Evolutionary conservation across 2,329 filamentous ascomycete genomes (phyloP).

Genomic region (Monosporascus sp.): DNA sequence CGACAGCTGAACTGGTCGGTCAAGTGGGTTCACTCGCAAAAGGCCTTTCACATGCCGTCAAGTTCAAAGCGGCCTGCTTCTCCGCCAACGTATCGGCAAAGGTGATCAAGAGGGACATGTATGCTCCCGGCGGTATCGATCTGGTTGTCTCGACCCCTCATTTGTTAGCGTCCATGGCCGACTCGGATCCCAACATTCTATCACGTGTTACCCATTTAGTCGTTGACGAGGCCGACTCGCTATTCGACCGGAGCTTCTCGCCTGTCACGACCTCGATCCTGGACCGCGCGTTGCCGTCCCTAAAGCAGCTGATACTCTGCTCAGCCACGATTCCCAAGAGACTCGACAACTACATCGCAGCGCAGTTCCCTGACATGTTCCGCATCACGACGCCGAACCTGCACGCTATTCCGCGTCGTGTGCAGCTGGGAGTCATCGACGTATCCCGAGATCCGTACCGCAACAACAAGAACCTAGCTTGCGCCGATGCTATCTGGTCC

Average conservation of each 20-base stretch:
- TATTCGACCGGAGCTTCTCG: constrained; percentile 89
- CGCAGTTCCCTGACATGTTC: constrained; percentile 74
- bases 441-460: constrained; percentile 88
- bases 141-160: constrained; percentile 85
- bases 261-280: constrained; percentile 78
- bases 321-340: constrained; percentile 92
- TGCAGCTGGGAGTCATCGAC: constrained; percentile 90
- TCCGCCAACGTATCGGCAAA: constrained; percentile 71
- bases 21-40: constrained; percentile 83
- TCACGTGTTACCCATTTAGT: constrained; percentile 87
- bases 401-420: constrained; percentile 89
- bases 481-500: constrained; percentile 90
- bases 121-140: constrained; percentile 76
- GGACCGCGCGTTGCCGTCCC: constrained; percentile 71
- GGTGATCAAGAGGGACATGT: constrained; percentile 80
- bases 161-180: constrained; percentile 79
- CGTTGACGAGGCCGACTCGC: constrained; percentile 91
- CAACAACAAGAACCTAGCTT: constrained; percentile 88
- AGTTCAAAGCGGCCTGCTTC: constrained; percentile 79
- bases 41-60: constrained; percentile 74
- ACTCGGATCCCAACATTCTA: constrained; percentile 85
- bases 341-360: constrained; percentile 78
- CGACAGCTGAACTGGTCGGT: constrained; percentile 83
- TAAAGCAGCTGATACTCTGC: constrained; percentile 85
- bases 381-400: constrained; percentile 92